Base-by-base conservation (phyloP, 2,329 filamentous ascomycete genomes). In the Claviceps arundinis region DNA sequence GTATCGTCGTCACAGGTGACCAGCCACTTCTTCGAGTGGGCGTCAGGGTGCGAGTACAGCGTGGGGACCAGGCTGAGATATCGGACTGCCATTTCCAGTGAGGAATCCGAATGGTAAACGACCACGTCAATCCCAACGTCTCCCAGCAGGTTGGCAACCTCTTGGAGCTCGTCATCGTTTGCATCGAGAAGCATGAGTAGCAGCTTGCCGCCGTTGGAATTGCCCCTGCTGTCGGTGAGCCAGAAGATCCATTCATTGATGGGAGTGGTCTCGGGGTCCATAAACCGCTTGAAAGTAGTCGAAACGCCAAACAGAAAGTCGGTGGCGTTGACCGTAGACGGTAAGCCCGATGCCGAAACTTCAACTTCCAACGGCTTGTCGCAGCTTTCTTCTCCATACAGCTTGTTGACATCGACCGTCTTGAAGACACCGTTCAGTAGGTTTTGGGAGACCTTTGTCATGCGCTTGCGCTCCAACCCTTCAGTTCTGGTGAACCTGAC, bases 1-100 rank as follows among this genome's bases (percentile, higher is more conserved):
- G 80, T 84, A 56, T 84, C 80, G 57, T 84, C 80, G 57, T 84
- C 80, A 60, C 80, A 82, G 14, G 77, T 72, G 14, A 80, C 78
- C 1, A 79, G 70, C 80, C 80, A 84, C 57, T 77, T 79, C 63
- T 74, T 77, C 34, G 61, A 62, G 24, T 60, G 61, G 47, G 74
- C 68, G 2, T 73, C 73, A 2, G 67, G 68, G 56, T 80, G 75
- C 50, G 73, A 72, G 64, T 76, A 80, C 13, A 81, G 64, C 0
- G 72, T 73, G 2, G 77, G 76, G 2, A 78, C 71, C 2, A 81
- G 69, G 0, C 73, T 75, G 22, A 81, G 65, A 58, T 81, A 81
- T 52, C 77, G 73, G 44, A 78, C 74, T 3, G 77, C 77, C 77
- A 80, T 81, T 57, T 77, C 73, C 57, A 75, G 69, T 13, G 66